phyloP scores from a whole-genome alignment of 1,139 yeast species.

The Sugiyamaella japonica region DNA sequence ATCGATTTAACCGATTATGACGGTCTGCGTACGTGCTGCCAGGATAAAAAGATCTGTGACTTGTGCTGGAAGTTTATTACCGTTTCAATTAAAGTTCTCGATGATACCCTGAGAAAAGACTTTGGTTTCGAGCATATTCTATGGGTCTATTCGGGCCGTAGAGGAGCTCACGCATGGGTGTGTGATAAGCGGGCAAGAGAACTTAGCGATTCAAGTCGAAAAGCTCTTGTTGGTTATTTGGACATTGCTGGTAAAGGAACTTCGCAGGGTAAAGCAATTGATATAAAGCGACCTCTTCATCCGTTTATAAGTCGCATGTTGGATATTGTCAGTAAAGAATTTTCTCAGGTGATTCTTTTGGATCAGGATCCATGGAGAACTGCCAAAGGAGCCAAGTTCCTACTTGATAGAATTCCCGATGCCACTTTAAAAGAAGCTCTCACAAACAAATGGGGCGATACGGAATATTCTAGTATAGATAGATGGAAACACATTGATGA shows the following conservation, averaged over 20 bases:
- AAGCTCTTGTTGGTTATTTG: slow-evolving; percentile 78
- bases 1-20: slow-evolving; percentile 98
- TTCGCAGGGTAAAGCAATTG: slow-evolving; percentile 48
- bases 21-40: slow-evolving; percentile 89
- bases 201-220: slow-evolving; percentile 70
- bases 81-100: slow-evolving; percentile 79
- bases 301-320: slow-evolving; percentile 74
- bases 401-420: slow-evolving; percentile 66
- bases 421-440: slow-evolving; percentile 54
- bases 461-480: slow-evolving; percentile 49
- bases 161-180: slow-evolving; percentile 99
- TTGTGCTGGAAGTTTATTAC: slow-evolving; percentile 95
- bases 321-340: slow-evolving; percentile 61
- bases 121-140: slow-evolving; percentile 84
- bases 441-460: slow-evolving; percentile 52
- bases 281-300: slow-evolving; percentile 77
- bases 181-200: slow-evolving; percentile 80
- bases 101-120: slow-evolving; percentile 72
- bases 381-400: slow-evolving; percentile 52
- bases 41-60: slow-evolving; percentile 76
- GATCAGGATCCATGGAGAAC: slow-evolving; percentile 87
- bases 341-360: slow-evolving; percentile 62
- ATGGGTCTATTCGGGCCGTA: slow-evolving; percentile 98
- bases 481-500: slow-evolving; percentile 86
- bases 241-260: slow-evolving; percentile 68